A percentile compares a stretch with the other conserved stretches of the same genome.
Conservation (phyloP, 176 grass and related monocot species). For the Triticum monococcum region DNA sequence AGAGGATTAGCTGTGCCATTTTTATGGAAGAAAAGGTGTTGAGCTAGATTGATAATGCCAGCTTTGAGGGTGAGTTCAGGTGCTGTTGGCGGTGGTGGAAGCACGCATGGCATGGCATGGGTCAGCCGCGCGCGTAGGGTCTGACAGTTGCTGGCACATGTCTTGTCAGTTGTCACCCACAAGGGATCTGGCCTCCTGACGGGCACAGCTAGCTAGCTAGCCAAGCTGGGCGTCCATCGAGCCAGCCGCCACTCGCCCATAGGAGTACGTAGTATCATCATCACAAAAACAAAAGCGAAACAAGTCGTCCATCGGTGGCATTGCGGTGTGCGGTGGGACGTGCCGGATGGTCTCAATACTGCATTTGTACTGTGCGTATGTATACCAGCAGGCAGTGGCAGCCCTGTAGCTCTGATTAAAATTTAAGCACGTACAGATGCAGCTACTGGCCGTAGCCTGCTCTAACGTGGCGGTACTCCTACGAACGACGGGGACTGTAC, state of each 20-base stretch:
- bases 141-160: too few relatives aligned
- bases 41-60: background rate
- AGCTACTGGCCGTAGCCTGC: background rate
- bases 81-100: background rate
- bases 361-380: background rate
- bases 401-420: background rate
- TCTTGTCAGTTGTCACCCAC: conserved; percentile 5
- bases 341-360: background rate
- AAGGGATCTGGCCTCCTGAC: background rate
- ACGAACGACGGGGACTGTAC: background rate
- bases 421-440: background rate
- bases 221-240: background rate
- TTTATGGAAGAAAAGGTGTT: background rate
- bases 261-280: too few relatives aligned
- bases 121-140: background rate
- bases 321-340: background rate
- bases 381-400: too few relatives aligned
- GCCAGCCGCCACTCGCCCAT: background rate
- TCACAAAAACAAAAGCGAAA: background rate
- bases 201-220: background rate
- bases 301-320: background rate
- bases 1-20: background rate
- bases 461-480: too few relatives aligned
- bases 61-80: background rate
- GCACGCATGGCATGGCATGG: background rate